Percentiles rank a stretch among this genome's conserved stretches.
phyloP scores from a whole-genome alignment of 1,284 basidiomycete species.

The Porogramme epimiltina region DNA sequence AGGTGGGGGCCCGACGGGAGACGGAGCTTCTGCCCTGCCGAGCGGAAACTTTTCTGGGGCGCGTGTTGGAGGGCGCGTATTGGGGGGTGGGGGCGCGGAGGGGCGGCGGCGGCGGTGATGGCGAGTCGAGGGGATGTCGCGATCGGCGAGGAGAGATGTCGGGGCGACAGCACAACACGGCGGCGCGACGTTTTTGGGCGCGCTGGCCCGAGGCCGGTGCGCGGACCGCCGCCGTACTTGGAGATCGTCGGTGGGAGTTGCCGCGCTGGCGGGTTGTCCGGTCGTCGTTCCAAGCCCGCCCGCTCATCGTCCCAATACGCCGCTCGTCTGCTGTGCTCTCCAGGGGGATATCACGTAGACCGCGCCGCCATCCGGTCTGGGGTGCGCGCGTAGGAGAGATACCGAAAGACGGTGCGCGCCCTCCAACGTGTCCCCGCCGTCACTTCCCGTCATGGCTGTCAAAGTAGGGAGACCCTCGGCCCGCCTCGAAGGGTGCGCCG shows the following conservation, averaged over 20 bases:
- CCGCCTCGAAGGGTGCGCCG: neutral
- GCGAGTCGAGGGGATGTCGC: neutral
- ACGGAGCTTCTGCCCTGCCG: no score
- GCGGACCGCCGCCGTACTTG: slow-evolving; percentile 13
- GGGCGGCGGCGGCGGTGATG: no score
- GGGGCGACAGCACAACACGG: neutral
- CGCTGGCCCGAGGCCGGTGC: slow-evolving; percentile 2
- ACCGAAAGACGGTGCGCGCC: neutral
- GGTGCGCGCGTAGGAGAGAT: neutral
- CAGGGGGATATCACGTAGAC: neutral
- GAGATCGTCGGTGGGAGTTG: slow-evolving; percentile 8
- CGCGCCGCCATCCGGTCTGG: slow-evolving; percentile 10
- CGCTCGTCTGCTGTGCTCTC: no score
- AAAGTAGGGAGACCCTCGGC: neutral
- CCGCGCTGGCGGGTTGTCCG: neutral
- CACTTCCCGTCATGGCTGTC: slow-evolving; percentile 1
- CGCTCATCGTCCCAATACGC: neutral
- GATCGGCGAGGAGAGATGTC: neutral
- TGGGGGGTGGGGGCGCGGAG: no score
- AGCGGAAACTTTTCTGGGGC: no score
- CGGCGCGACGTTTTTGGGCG: no score
- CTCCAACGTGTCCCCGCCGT: neutral
- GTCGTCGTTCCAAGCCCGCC: no score
- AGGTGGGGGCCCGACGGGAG: neutral
- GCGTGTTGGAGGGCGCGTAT: no score